Evolutionary conservation across 495 filamentous ascomycete species (phyloP), one percentile per base, ranked within the genome.

Genomic region (Thermothielavioides terrestris): DNA sequence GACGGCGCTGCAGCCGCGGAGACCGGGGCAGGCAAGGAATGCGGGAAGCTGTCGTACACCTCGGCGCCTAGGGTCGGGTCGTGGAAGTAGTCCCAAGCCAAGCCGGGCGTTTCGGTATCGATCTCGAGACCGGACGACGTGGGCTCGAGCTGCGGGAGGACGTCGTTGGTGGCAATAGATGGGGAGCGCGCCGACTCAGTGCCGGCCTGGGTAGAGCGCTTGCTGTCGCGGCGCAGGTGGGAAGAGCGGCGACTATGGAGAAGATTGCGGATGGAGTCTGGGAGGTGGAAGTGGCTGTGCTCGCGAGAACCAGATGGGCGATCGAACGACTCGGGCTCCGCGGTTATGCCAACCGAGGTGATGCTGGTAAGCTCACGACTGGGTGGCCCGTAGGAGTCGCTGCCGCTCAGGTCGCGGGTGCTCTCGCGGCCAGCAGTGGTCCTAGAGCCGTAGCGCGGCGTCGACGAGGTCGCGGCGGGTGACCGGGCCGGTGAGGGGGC

Each of bases 61-160:
- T 58, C 50, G 30, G 45, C 37, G 42, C 37, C 50, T 27, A 61
- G 27, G 38, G 44, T 46, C 21, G 60, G 60, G 34, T 63, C 60
- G 60, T 66, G 21, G 9, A 63, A 66, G 40, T 66, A 66, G 8
- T 53, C 56, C 56, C 59, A 66, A 12, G 59, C 59, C 18, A 58
- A 48, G 40, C 63, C 63, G 4, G 32, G 58, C 1, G 53, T 49
- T 8, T 64, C 57, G n/a, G 50, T 50, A 34, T 66, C 61, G 49
- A 54, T 46, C 39, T 60, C 52, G 34, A 66, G 40, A 10, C 42
- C 32, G 11, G 60, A 46, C 12, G 42, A 42, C 17, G 41, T 31
- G 1, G 40, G 42, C 10, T 54, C 48, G 18, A 39, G 18, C 37
- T 58, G 54, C 9, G 39, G 23, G 15, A 54, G 26, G 38, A 28